These are phyloP conservation scores for Solanum habrochaites DNA, from an alignment of 257 asterid genomes.

Conservation along the genomic window DNA sequence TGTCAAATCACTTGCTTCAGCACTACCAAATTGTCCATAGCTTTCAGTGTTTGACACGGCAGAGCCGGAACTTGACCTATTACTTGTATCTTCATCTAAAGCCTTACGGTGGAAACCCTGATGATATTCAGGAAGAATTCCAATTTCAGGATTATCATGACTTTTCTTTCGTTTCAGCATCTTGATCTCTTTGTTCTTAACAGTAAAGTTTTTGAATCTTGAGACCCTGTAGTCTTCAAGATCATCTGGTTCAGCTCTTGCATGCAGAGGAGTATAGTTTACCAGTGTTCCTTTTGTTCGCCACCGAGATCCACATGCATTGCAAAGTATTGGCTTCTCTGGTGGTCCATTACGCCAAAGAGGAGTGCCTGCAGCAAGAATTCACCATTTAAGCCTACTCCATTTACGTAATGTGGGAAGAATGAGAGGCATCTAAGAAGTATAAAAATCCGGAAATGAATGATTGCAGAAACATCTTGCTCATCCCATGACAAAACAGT, in stretches of 20 bases:
- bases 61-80: conserved; percentile 95
- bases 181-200: conserved; percentile 56
- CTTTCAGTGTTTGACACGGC: conserved; percentile 91
- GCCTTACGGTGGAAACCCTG: conserved; percentile 37
- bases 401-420: neutral
- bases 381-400: conserved; percentile 6
- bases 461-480: neutral
- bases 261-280: conserved; percentile 90
- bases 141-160: conserved; percentile 34
- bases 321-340: conserved; percentile 95
- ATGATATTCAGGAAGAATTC: conserved; percentile 38
- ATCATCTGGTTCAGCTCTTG: conserved; percentile 77
- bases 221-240: conserved; percentile 50
- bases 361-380: conserved; percentile 65
- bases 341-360: conserved; percentile 99
- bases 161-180: conserved; percentile 52
- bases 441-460: neutral
- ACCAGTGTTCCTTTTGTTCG: conserved; percentile 90
- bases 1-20: conserved; percentile 91
- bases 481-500: neutral
- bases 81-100: conserved; percentile 78
- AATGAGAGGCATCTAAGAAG: neutral
- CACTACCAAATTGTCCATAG: conserved; percentile 66
- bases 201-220: conserved; percentile 39
- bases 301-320: conserved; percentile 99